phyloP scores from a whole-genome alignment of 768 basidiomycete species.

The Mycena vulgaris region DNA sequence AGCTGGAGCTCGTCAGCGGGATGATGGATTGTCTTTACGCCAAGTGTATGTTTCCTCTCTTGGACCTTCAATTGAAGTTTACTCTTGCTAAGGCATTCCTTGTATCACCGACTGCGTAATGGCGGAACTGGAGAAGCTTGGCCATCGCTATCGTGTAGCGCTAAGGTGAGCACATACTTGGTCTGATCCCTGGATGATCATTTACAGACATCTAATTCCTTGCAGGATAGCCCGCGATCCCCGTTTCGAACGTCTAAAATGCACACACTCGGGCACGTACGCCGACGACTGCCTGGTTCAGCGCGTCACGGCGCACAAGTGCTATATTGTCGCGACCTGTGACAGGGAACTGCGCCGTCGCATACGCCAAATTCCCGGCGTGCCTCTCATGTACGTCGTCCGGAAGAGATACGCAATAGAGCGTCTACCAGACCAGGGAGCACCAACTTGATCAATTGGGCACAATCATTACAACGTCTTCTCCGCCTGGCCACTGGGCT shows the following conservation, averaged over 20 bases:
- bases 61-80: constrained; percentile 22
- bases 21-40: constrained; percentile 99
- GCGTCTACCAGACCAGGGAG: constrained; percentile 93
- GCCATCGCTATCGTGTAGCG: constrained; percentile 95
- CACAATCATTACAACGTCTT: no score
- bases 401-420: constrained; percentile 94
- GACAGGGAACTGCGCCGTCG: constrained; percentile 94
- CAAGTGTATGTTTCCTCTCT: constrained; percentile 74
- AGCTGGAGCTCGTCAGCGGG: constrained; percentile 94
- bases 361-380: constrained; percentile 92
- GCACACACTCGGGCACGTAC: constrained; percentile 96
- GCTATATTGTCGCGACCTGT: constrained; percentile 98
- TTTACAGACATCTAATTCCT: constrained; percentile 6
- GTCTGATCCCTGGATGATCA: background rate
- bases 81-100: constrained; percentile 81
- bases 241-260: constrained; percentile 93
- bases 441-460: constrained; percentile 65
- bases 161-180: constrained; percentile 83
- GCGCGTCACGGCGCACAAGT: constrained; percentile 94
- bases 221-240: constrained; percentile 96
- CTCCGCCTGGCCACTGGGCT: no score
- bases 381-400: constrained; percentile 98
- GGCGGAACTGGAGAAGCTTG: constrained; percentile 98
- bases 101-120: constrained; percentile 99
- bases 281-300: constrained; percentile 99